Percentiles rank a stretch among this genome's conserved stretches.
phyloP scores from a whole-genome alignment of 768 basidiomycete genomes.

The Tephrocybe sp. region DNA sequence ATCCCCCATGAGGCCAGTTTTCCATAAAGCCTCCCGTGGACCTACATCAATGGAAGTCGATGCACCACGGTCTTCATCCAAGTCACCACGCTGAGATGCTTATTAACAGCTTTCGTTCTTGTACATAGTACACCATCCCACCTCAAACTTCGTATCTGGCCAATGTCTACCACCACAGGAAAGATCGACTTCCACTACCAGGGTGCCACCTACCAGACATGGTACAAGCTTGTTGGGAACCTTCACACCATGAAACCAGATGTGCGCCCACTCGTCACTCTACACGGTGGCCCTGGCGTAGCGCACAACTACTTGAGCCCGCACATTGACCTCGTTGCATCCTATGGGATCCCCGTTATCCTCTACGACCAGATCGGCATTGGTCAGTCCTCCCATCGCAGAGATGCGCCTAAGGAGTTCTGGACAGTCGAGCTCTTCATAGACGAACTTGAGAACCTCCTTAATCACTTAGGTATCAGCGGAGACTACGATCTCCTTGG shows the following conservation, averaged over 20 bases:
- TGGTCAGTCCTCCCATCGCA: slow-evolving; percentile 43
- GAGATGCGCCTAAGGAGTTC: slow-evolving; percentile 37
- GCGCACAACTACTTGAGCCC: slow-evolving; percentile 41
- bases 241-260: slow-evolving; percentile 7
- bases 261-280: slow-evolving; percentile 33
- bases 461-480: slow-evolving; percentile 40
- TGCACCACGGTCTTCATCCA: too few relatives aligned
- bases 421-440: slow-evolving; percentile 44
- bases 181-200: slow-evolving; percentile 15
- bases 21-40: too few relatives aligned
- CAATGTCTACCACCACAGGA: slow-evolving; percentile 6
- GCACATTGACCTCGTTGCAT: slow-evolving; percentile 30
- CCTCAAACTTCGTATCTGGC: too few relatives aligned
- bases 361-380: slow-evolving; percentile 55
- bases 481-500: slow-evolving; percentile 45
- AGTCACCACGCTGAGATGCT: too few relatives aligned
- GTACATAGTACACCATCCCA: too few relatives aligned
- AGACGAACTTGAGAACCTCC: slow-evolving; percentile 52
- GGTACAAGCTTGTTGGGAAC: slow-evolving; percentile 16
- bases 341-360: slow-evolving; percentile 36
- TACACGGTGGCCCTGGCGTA: slow-evolving; percentile 48
- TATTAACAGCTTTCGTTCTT: too few relatives aligned
- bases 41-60: too few relatives aligned
- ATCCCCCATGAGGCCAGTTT: too few relatives aligned
- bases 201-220: slow-evolving; percentile 16